Conservation (phyloP, 2,329 filamentous ascomycete genomes). For the Microsporum ferrugineum region DNA sequence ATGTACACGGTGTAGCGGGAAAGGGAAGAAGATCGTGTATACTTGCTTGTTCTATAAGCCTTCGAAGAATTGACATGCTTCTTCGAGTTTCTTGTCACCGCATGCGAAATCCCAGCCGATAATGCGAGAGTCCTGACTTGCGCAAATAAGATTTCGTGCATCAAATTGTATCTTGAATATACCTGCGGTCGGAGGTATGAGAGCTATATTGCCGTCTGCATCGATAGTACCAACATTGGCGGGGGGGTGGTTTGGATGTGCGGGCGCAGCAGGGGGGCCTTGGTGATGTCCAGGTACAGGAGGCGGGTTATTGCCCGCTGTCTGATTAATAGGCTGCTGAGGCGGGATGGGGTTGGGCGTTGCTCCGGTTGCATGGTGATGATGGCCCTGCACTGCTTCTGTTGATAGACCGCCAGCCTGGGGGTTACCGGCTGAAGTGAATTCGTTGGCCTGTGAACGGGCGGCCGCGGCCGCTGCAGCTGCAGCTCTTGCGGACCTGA, state of each 20-base stretch:
- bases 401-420: background rate
- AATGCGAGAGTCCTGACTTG: constrained; percentile 80
- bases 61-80: constrained; percentile 67
- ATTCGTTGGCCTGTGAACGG: background rate
- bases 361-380: background rate
- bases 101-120: constrained; percentile 98
- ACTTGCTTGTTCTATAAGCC: constrained; percentile 20
- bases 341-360: background rate
- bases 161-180: constrained; percentile 98
- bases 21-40: background rate
- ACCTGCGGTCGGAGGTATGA: constrained; percentile 31
- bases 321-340: background rate
- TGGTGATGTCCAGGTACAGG: background rate
- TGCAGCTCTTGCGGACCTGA: constrained; percentile 22
- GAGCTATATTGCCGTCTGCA: background rate
- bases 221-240: background rate
- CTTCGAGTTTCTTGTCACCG: constrained; percentile 65
- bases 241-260: background rate
- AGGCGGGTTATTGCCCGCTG: background rate
- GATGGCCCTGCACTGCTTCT: background rate
- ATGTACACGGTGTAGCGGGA: background rate
- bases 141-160: constrained; percentile 83
- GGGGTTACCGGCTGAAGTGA: background rate
- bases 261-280: background rate
- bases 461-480: background rate